Evolutionary conservation across 2,329 filamentous ascomycete genomes (phyloP), one percentile per base, ranked within the genome.

Genomic region (Camillea tinctor): DNA sequence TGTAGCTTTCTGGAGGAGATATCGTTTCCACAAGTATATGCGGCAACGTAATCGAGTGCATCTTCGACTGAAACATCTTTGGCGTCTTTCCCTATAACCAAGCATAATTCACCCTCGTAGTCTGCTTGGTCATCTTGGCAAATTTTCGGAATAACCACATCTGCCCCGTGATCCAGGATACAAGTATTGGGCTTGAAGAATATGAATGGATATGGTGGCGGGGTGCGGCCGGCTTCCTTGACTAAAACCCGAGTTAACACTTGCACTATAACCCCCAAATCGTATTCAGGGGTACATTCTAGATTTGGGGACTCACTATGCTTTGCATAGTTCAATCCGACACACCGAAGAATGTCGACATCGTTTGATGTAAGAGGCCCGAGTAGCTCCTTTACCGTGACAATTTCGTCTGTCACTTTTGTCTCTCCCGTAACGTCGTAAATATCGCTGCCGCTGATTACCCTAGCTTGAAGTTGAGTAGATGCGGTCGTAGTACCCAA

Each of bases 301-400:
- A 17, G 26, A 13, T 6, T 6, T 30, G 6, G 26, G 30, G 53
- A n/a, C 73, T 60, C 60, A 79, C 77, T 83, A 65, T 88, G 85
- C 56, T 82, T 85, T 48, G 79, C 78, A 65, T 87, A 87, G 66
- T 88, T 87, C 24, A 88, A 68, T 0, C 85, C 85, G 13, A 87
- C 79, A 64, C 85, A 88, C 20, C 84, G 73, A 3, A 88, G 67
- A 50, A 86, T 84, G 0, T 83, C 81, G 0, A 87, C 81, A 55
- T 86, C 82, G 2, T 73, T 70, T 9, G 70, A 72, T 0, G 78
- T 75, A 30, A 88, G 69, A 0, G 84, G 84, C 0, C 82, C 81
- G 0, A 88, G 75, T 0, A 87, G 69, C 55, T 73, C 75, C 66
- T 84, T 81, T 6, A 88, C 84, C 0, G 76, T 78, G 1, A 79